Base-by-base conservation (phyloP, 441 rosid species). In the Mallotus repandus region DNA sequence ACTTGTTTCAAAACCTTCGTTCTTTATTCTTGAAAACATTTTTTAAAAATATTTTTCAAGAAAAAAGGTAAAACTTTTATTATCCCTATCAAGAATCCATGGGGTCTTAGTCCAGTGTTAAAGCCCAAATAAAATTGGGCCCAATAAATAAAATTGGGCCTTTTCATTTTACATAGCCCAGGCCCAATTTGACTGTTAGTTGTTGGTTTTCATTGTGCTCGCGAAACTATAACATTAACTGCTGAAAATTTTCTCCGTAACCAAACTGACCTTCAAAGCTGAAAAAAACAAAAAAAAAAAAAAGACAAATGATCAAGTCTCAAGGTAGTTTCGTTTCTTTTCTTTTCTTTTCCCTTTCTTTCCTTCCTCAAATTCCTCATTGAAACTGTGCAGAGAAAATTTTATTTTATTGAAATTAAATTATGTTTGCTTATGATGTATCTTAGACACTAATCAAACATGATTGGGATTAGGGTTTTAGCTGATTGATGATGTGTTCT, bases 401-500 rank as follows among this genome's bases (percentile, higher is more conserved):
- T 12, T 46, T 14, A 7, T 22, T 8, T 12, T 22, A 19, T 64
- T 64, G 9, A 9, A 61, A 35, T 61, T 14, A 1, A 15, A 14
- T 18, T 32, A 18, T 15, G 7, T 15, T 54, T 54, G 16, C 19
- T 54, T 9, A 7, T 45, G 7, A 7, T 45, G 9, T 45, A 45
- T 45, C 48, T 9, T 32, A 45, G 45, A 46, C 9, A 21, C 54
- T 25, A 56, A 41, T 58, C 8, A 15, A 57, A 11, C 38, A 9
- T 25, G 9, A 45, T 43, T 58, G 73, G 5, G 55, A 22, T 25
- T 58, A 69, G 73, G 73, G 73, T 58, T 70, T 46, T 69, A 57
- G 64, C 43, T 45, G 52, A 14, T 56, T 21, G 11, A 0, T 22
- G 48, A 7, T 66, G 11, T 22, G 12, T 57, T 13, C 4, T 57